Percentiles rank a stretch among this genome's conserved stretches.
phyloP scores from a whole-genome alignment of 2,329 filamentous ascomycete species.

The Geosmithia flava region DNA sequence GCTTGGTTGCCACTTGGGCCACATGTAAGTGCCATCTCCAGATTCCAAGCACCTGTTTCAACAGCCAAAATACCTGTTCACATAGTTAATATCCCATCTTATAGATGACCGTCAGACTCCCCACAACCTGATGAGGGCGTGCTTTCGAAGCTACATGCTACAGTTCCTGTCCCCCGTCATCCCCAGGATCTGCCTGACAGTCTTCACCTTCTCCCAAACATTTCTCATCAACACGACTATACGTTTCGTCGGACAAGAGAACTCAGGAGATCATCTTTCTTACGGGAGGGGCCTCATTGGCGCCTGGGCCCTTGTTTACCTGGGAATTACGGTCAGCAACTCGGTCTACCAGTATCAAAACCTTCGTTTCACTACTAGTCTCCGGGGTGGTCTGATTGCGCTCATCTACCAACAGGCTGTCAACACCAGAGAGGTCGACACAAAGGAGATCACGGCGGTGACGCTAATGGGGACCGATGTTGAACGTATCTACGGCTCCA shows the following conservation, averaged over 20 bases:
- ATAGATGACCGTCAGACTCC: neutral
- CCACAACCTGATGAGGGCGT: slow-evolving; percentile 1
- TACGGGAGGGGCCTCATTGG: slow-evolving; percentile 12
- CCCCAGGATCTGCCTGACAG: slow-evolving; percentile 9
- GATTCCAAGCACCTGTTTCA: too few species aligned
- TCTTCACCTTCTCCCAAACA: slow-evolving; percentile 13
- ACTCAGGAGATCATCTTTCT: slow-evolving; percentile 4
- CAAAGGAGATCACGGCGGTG: slow-evolving; percentile 8
- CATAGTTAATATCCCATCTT: too few species aligned
- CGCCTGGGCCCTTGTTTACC: slow-evolving; percentile 13
- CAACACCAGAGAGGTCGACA: slow-evolving; percentile 4
- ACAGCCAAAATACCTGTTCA: neutral
- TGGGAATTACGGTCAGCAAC: slow-evolving; percentile 10
- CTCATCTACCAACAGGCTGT: slow-evolving; percentile 13
- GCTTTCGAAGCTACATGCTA: slow-evolving; percentile 2
- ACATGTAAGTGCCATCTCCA: too few species aligned
- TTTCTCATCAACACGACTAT: slow-evolving; percentile 9
- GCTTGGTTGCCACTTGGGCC: slow-evolving; percentile 8
- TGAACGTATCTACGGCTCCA: slow-evolving; percentile 10
- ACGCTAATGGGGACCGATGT: slow-evolving; percentile 14
- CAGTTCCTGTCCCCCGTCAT: slow-evolving; percentile 5
- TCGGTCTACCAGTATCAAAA: too few species aligned
- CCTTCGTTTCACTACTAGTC: slow-evolving; percentile 7
- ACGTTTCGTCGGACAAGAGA: slow-evolving; percentile 8
- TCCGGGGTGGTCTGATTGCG: slow-evolving; percentile 12